Percentiles rank a stretch among this genome's conserved stretches.
phyloP scores from a whole-genome alignment of 164 flowering plant species.

The Litsea cubeba region DNA sequence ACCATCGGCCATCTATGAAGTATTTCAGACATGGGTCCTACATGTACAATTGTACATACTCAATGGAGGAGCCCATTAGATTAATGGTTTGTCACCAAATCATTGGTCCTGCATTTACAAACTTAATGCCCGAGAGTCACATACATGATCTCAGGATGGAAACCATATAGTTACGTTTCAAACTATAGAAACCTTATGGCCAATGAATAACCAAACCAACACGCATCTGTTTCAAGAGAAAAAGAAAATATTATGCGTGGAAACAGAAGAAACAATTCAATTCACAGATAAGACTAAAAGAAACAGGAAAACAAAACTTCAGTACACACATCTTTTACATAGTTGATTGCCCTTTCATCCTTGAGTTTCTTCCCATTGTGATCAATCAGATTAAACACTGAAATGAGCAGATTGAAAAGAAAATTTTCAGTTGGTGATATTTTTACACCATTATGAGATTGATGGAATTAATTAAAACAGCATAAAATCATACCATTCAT shows the following conservation, averaged over 20 bases:
- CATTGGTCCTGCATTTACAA: neutral
- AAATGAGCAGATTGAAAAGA: constrained; percentile 1
- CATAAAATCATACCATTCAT: constrained; percentile 69
- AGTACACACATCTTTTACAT: constrained; percentile 28
- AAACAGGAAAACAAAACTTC: neutral
- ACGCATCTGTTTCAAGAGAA: neutral
- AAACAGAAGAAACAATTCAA: neutral
- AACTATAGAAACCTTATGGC: neutral
- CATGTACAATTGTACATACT: no score
- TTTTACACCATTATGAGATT: neutral
- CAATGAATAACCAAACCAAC: neutral
- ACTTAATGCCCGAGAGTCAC: neutral
- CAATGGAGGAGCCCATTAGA: no score
- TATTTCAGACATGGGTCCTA: no score
- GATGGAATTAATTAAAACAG: neutral
- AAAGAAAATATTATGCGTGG: neutral
- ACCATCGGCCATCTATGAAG: no score
- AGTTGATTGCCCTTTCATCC: constrained; percentile 28
- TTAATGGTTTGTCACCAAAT: no score
- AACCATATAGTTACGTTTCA: no score
- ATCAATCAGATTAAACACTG: constrained; percentile 66
- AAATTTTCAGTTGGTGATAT: neutral
- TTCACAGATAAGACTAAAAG: no score
- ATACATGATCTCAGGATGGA: neutral
- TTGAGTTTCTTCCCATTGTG: constrained; percentile 49